Evolutionary conservation across 1,284 basidiomycete genomes (phyloP).

Genomic region (Ustilago bromivora): DNA sequence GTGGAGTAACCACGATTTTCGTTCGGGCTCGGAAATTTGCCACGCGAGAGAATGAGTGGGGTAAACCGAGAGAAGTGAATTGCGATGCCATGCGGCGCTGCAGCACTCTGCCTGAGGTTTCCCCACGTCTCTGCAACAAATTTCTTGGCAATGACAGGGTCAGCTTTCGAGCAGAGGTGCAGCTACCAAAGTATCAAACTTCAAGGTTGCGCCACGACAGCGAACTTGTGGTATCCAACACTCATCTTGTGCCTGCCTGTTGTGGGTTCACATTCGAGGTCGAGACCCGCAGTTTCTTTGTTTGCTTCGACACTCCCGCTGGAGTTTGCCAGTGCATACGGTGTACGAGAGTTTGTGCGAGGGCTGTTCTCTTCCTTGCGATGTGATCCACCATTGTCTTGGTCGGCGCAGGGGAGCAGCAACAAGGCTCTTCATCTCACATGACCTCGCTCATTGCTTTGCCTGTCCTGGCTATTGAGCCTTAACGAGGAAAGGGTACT

Average conservation of each 20-base stretch:
- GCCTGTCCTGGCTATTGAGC: background rate
- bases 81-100: slow-evolving; percentile 1
- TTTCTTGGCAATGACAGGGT: slow-evolving; percentile 7
- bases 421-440: background rate
- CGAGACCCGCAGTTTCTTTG: background rate
- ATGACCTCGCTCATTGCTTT: slow-evolving; percentile 12
- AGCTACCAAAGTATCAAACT: slow-evolving; percentile 11
- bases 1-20: slow-evolving; percentile 6
- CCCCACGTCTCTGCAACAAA: slow-evolving; percentile 7
- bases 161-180: background rate
- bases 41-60: slow-evolving; percentile 9
- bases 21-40: slow-evolving; percentile 22
- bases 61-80: slow-evolving; percentile 10
- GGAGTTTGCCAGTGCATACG: background rate
- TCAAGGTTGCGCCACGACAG: background rate
- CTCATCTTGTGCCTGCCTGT: background rate
- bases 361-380: background rate
- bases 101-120: background rate
- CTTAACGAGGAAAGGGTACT: background rate
- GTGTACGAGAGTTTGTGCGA: background rate
- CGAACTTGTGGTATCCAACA: background rate
- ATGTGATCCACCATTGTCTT: slow-evolving; percentile 6
- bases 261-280: background rate
- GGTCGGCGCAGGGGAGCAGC: slow-evolving; percentile 7
- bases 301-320: background rate